A percentile compares a stretch with the other conserved stretches of the same genome.
phyloP scores from a whole-genome alignment of 2,329 filamentous ascomycete species.

The Coniella vitis region DNA sequence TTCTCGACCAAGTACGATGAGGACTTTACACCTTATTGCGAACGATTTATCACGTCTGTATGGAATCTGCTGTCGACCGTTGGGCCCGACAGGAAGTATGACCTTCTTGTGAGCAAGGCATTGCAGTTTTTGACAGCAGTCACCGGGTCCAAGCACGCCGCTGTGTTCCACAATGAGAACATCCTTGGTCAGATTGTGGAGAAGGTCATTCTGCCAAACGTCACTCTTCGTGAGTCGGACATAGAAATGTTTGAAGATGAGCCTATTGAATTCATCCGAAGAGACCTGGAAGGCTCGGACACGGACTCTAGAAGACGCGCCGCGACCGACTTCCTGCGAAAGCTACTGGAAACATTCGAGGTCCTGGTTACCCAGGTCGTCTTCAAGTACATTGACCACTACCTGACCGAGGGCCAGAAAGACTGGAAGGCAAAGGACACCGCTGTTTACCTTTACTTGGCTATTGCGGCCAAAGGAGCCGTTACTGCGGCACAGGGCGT shows the following conservation, averaged over 20 bases:
- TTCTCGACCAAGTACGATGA: constrained; percentile 96
- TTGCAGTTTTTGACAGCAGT: constrained; percentile 91
- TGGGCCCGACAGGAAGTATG: constrained; percentile 84
- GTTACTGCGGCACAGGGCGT: constrained; percentile 86
- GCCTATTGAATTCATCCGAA: constrained; percentile 94
- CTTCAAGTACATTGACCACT: constrained; percentile 78
- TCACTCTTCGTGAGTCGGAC: constrained; percentile 86
- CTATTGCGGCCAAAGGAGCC: constrained; percentile 85
- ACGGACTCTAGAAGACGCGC: constrained; percentile 87
- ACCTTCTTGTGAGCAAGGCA: constrained; percentile 88
- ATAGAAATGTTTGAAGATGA: constrained; percentile 97
- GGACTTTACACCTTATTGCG: constrained; percentile 74
- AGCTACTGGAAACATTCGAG: constrained; percentile 86
- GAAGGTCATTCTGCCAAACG: constrained; percentile 91
- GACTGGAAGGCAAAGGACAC: constrained; percentile 99
- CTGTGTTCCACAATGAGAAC: constrained; percentile 75
- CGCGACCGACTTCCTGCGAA: constrained; percentile 87
- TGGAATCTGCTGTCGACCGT: constrained; percentile 88
- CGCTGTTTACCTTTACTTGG: constrained; percentile 92
- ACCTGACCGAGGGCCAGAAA: constrained; percentile 68
- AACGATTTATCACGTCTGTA: constrained; percentile 79
- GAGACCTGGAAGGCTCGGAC: constrained; percentile 92
- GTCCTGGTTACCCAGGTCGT: constrained; percentile 79
- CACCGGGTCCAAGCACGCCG: constrained; percentile 70
- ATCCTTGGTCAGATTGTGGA: constrained; percentile 84